Conservation (phyloP, 2,329 filamentous ascomycete species). For the Bipolaris gigantea region DNA sequence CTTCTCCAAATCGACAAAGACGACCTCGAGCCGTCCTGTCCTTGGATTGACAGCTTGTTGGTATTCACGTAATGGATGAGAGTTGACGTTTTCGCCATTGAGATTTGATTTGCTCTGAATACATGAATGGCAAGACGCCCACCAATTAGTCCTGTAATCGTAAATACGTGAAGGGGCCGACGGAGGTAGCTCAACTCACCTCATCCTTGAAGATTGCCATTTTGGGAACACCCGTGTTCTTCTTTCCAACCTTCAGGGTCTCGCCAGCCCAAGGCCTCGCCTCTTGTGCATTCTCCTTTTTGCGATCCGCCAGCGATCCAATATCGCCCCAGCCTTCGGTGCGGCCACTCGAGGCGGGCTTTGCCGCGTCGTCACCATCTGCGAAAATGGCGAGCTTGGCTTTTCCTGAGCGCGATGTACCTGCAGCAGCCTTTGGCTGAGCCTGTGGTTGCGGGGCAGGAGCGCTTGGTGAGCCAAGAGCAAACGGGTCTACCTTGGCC, state of each 20-base stretch:
- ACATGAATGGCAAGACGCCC: slow-evolving; percentile 54
- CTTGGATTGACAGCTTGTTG: slow-evolving; percentile 81
- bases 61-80: slow-evolving; percentile 71
- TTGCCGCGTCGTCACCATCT: slow-evolving; percentile 63
- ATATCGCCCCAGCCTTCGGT: slow-evolving; percentile 90
- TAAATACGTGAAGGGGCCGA: slow-evolving; percentile 47
- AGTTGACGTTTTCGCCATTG: slow-evolving; percentile 44
- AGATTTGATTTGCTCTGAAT: slow-evolving; percentile 52
- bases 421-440: slow-evolving; percentile 49
- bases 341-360: slow-evolving; percentile 58
- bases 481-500: slow-evolving; percentile 82
- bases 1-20: slow-evolving; percentile 82
- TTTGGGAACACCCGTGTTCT: slow-evolving; percentile 74
- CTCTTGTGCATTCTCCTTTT: slow-evolving; percentile 89
- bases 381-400: slow-evolving; percentile 91
- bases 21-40: slow-evolving; percentile 80
- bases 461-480: slow-evolving; percentile 50
- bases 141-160: slow-evolving; percentile 81
- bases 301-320: slow-evolving; percentile 80
- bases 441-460: slow-evolving; percentile 67
- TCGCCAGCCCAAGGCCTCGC: slow-evolving; percentile 91
- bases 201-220: slow-evolving; percentile 93
- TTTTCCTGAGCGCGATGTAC: slow-evolving; percentile 65
- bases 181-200: slow-evolving; percentile 65
- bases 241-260: slow-evolving; percentile 83